Base-by-base conservation (phyloP, 257 asterid species). In the Ligustrum vulgare region DNA sequence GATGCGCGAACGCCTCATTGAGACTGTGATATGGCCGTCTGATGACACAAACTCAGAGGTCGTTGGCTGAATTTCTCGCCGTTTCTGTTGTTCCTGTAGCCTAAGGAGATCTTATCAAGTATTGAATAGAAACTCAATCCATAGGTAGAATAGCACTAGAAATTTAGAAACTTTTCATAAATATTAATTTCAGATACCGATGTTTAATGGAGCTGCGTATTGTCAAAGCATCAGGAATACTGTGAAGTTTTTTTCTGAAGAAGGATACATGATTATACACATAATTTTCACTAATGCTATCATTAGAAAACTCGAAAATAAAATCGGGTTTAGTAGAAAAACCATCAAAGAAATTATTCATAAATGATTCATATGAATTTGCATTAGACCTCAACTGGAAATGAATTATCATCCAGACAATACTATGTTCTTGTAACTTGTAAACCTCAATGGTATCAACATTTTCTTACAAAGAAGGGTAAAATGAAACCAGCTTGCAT, bases 1-100 rank as follows among this genome's bases (percentile, higher is more conserved):
- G 91, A 88, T 93, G 94, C 93, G 97, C 4, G 97, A 93, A 69
- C 78, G 97, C 49, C 93, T 93, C 3, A 77, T 82, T 68, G 98
- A 93, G 82, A 93, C 97, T 0, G 93, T 91, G 20, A 84, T 89
- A 60, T 91, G 93, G 94, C 97, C 97, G 5, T 79, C 96, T 1
- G 97, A 93, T 66, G 97, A 93, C 82, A 78, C 93, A 0, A 86
- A 82, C 86, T 71, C 88, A 2, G 92, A 88, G 73, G 76, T 75
- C 78, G 77, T 82, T 49, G 87, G 91, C 64, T 85, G 88, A 90
- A 76, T 34, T 33, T 36, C 41, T 31, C 15, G 12, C 11, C 6
- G n/a, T 51, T 33, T 47, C 37, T 67, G 5, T 60, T 54, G 16
- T 69, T 32, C 47, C 67, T 28, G 6, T 8, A 37, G 64, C 23